Conservation (phyloP, 2,329 filamentous ascomycete genomes). For the Beauveria sp. region DNA sequence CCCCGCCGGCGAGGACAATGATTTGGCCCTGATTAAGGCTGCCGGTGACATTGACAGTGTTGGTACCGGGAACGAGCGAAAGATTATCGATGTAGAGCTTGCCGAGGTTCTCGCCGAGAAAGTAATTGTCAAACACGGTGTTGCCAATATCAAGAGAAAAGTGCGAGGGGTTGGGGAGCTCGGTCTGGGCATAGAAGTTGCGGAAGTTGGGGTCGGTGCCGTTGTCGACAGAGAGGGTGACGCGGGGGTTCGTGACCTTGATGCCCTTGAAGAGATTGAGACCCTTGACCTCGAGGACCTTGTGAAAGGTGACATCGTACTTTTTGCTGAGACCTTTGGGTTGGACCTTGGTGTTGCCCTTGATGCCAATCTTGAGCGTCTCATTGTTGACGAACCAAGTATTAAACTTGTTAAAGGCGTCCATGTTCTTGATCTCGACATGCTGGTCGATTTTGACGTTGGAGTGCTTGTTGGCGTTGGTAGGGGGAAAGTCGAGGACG, state of each 20-base stretch:
- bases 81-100: conserved; percentile 51
- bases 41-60: conserved; percentile 47
- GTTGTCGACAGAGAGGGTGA: conserved; percentile 31
- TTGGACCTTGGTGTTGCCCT: conserved; percentile 44
- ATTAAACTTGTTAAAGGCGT: conserved; percentile 48
- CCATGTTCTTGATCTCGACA: conserved; percentile 36
- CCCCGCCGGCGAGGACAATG: conserved; percentile 30
- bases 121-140: conserved; percentile 50
- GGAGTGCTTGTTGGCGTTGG: conserved; percentile 39
- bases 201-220: conserved; percentile 29
- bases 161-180: conserved; percentile 56
- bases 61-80: conserved; percentile 49
- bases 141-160: conserved; percentile 62
- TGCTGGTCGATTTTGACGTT: conserved; percentile 44
- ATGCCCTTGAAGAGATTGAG: conserved; percentile 50
- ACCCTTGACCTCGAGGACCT: conserved; percentile 43
- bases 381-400: conserved; percentile 43
- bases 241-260: conserved; percentile 40
- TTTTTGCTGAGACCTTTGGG: conserved; percentile 40
- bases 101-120: conserved; percentile 45
- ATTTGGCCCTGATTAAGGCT: conserved; percentile 43
- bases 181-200: conserved; percentile 54
- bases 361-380: conserved; percentile 41
- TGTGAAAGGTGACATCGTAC: conserved; percentile 47
- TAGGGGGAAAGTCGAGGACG: conserved; percentile 43